Percentiles rank a stretch among this genome's conserved stretches.
These are phyloP conservation scores for Globisporangium parvum DNA, from an alignment of 352 stramenopile species.

Conservation along the genomic window DNA sequence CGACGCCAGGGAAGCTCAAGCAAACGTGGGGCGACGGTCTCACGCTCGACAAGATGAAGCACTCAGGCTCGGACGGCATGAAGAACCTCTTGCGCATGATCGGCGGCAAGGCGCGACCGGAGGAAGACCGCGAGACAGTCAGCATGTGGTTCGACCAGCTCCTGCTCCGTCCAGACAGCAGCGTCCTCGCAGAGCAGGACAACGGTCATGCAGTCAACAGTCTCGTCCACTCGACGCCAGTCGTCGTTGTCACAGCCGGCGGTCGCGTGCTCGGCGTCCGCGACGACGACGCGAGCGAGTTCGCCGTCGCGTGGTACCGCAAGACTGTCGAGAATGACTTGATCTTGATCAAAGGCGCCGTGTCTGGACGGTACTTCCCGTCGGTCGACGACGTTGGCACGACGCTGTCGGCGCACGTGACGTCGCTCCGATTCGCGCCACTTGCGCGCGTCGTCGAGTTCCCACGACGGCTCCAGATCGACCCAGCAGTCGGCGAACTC, in stretches of 20 bases:
- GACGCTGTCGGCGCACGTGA: slow-evolving; percentile 48
- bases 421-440: slow-evolving; percentile 59
- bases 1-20: slow-evolving; percentile 26
- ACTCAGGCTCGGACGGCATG: slow-evolving; percentile 50
- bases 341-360: slow-evolving; percentile 57
- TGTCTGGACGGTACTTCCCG: slow-evolving; percentile 48
- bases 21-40: slow-evolving; percentile 31
- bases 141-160: slow-evolving; percentile 56
- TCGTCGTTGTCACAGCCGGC: slow-evolving; percentile 46
- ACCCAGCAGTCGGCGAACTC: slow-evolving; percentile 59
- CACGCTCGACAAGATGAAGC: slow-evolving; percentile 55
- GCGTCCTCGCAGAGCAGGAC: slow-evolving; percentile 7
- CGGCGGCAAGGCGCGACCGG: slow-evolving; percentile 38
- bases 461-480: slow-evolving; percentile 33
- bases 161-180: slow-evolving; percentile 37
- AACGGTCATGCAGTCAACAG: slow-evolving; percentile 11
- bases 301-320: slow-evolving; percentile 62
- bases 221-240: slow-evolving; percentile 37
- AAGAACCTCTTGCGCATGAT: slow-evolving; percentile 79
- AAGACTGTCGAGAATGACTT: slow-evolving; percentile 51
- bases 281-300: slow-evolving; percentile 61
- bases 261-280: slow-evolving; percentile 42
- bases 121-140: slow-evolving; percentile 59
- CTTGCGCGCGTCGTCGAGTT: slow-evolving; percentile 55
- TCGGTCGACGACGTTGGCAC: slow-evolving; percentile 67